Percentiles rank a stretch among this genome's conserved stretches.
phyloP scores from a whole-genome alignment of 208 protist genomes.

The Acanthamoeba healyi region DNA sequence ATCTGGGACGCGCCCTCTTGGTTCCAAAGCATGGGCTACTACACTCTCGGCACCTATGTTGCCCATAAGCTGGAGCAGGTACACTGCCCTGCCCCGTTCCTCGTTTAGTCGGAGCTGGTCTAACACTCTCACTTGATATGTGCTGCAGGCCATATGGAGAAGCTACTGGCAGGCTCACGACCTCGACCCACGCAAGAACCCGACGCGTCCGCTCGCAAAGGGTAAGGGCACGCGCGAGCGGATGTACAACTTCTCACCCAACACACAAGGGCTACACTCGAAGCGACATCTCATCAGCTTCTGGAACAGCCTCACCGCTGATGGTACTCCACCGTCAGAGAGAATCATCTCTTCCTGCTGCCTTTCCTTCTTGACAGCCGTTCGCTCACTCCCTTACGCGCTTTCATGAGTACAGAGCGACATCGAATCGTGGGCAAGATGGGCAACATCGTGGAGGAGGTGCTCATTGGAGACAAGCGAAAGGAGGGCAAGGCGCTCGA shows the following conservation, averaged over 20 bases:
- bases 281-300: slow-evolving; percentile 65
- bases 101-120: neutral
- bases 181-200: slow-evolving; percentile 54
- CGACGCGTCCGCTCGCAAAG: slow-evolving; percentile 29
- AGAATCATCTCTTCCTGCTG: too few relatives aligned
- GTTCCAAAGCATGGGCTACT: slow-evolving; percentile 72
- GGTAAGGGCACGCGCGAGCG: slow-evolving; percentile 59
- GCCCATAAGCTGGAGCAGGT: slow-evolving; percentile 74
- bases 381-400: too few relatives aligned
- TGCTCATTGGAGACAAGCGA: slow-evolving; percentile 36
- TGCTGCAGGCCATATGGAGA: slow-evolving; percentile 37
- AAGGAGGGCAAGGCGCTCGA: slow-evolving; percentile 56
- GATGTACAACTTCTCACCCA: slow-evolving; percentile 65
- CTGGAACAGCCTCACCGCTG: slow-evolving; percentile 63
- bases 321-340: slow-evolving; percentile 39
- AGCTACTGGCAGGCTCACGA: slow-evolving; percentile 61
- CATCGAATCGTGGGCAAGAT: slow-evolving; percentile 45
- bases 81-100: neutral
- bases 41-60: slow-evolving; percentile 73
- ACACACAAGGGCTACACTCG: slow-evolving; percentile 66
- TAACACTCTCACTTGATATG: too few relatives aligned
- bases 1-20: slow-evolving; percentile 65
- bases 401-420: slow-evolving; percentile 12
- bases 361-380: too few relatives aligned
- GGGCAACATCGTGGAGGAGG: slow-evolving; percentile 66